Evolutionary conservation across 129 eudicot species (phyloP).

Genomic region (Glebionis coronaria): DNA sequence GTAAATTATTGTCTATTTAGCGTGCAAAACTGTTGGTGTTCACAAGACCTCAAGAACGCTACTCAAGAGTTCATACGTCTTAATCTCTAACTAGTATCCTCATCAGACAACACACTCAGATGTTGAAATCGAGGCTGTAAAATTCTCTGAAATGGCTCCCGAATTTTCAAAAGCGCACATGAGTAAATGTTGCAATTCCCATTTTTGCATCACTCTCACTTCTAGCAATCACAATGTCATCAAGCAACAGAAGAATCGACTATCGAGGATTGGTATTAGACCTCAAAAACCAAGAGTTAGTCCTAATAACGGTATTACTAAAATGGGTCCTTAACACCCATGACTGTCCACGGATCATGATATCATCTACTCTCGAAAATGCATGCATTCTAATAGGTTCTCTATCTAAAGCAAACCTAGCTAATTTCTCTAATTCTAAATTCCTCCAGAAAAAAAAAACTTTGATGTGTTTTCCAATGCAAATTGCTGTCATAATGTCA

Average conservation of each 20-base stretch:
- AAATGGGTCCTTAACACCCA: too few relatives aligned
- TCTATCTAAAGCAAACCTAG: not conserved
- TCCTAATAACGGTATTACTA: too few relatives aligned
- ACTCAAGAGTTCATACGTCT: slow-evolving; percentile 1
- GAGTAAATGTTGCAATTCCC: not conserved
- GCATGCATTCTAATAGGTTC: too few relatives aligned
- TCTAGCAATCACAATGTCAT: too few relatives aligned
- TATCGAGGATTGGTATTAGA: too few relatives aligned
- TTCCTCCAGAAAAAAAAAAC: not conserved
- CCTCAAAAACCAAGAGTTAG: too few relatives aligned
- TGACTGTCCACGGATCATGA: too few relatives aligned
- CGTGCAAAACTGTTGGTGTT: not conserved
- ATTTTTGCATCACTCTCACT: not conserved
- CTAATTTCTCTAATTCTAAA: not conserved
- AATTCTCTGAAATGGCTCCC: not conserved
- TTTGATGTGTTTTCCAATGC: too few relatives aligned
- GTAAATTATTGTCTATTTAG: too few relatives aligned
- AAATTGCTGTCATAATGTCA: too few relatives aligned
- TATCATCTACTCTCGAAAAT: too few relatives aligned
- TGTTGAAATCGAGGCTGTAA: slow-evolving; percentile 1
- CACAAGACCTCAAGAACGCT: not conserved
- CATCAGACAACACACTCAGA: not conserved
- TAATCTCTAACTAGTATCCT: not conserved
- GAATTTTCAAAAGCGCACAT: not conserved
- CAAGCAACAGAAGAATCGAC: too few relatives aligned